Evolutionary conservation across 139 green algal species (phyloP), one percentile per base, ranked within the genome.

Genomic region (Limnomonas spitsbergensis): DNA sequence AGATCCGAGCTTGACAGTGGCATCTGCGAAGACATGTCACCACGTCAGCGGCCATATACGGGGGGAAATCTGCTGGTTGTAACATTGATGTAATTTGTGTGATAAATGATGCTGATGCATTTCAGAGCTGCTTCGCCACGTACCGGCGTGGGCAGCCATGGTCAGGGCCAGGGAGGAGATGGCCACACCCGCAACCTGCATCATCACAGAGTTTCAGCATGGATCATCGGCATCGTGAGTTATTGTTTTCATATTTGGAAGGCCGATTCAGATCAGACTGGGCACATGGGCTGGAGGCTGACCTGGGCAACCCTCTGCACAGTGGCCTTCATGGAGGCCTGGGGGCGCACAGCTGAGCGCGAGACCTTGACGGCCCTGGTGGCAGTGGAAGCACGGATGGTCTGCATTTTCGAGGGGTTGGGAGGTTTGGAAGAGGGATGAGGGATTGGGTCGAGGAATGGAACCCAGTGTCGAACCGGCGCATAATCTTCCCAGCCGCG

Each of bases 1-100:
- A 78, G 87, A 80, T 66, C 93, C 93, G 73, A 96, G 90, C 89
- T 95, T 95, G 32, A 98, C 83, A 80, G 72, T 92, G 40, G 81
- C 90, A 37, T 84, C 56, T 35, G 80, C 47, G 38, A 31, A 26
- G 4, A 66, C 3, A 4, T 40, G 26, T 7, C 40, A 40, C 40
- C 53, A 77, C 29, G 39, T 35, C 38, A 72, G 26, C 61, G 9
- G 7, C 29, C 61, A 72, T 20, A 20, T 36, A 34, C 27, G 24
- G 9, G 61, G 24, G 29, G 29, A 36, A 20, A 72, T 37, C 29
- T 29, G 20, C n/a, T n/a, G n/a, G n/a, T n/a, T n/a, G n/a, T n/a
- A n/a, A n/a, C n/a, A n/a, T n/a, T n/a, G n/a, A n/a, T n/a, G n/a
- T n/a, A n/a, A n/a, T n/a, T n/a, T n/a, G n/a, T n/a, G n/a, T n/a